phyloP scores from a whole-genome alignment of 2,329 filamentous ascomycete genomes.

The Gaeumannomyces sp. region DNA sequence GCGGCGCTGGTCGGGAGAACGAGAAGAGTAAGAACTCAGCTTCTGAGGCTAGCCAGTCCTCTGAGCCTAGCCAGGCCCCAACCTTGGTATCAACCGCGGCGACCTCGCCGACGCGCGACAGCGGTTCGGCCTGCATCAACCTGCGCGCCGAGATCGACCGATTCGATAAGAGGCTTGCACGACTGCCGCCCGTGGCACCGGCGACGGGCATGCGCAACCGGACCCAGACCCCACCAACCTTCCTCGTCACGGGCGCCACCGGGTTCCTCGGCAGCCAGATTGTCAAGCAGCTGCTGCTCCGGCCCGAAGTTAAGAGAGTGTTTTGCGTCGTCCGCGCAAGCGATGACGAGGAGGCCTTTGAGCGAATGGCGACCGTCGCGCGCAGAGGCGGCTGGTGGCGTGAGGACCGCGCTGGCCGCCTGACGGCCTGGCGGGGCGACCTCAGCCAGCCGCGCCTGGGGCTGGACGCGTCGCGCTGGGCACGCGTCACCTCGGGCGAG shows the following conservation, averaged over 20 bases:
- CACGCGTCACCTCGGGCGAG: neutral
- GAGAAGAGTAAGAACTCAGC: neutral
- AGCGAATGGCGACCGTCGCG: neutral
- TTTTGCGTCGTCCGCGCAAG: neutral
- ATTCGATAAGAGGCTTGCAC: neutral
- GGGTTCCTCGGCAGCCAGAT: slow-evolving; percentile 35
- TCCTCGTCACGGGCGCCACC: slow-evolving; percentile 37
- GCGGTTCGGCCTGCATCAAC: neutral
- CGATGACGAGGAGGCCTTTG: neutral
- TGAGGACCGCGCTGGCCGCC: neutral
- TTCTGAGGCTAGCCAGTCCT: no score
- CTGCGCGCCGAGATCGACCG: neutral
- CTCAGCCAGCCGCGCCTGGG: neutral
- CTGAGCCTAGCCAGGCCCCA: no score
- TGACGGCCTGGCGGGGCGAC: slow-evolving; percentile 2
- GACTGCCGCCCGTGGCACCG: neutral
- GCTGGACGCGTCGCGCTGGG: neutral
- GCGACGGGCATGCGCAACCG: slow-evolving; percentile 10
- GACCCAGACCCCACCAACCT: slow-evolving; percentile 13
- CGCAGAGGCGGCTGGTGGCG: neutral
- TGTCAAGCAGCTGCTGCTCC: slow-evolving; percentile 29
- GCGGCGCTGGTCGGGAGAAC: neutral
- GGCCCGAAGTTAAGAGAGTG: neutral
- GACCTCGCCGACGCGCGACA: neutral
- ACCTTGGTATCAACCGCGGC: neutral